phyloP scores from a whole-genome alignment of 2,329 filamentous ascomycete genomes.

The Fusarium sp. region DNA sequence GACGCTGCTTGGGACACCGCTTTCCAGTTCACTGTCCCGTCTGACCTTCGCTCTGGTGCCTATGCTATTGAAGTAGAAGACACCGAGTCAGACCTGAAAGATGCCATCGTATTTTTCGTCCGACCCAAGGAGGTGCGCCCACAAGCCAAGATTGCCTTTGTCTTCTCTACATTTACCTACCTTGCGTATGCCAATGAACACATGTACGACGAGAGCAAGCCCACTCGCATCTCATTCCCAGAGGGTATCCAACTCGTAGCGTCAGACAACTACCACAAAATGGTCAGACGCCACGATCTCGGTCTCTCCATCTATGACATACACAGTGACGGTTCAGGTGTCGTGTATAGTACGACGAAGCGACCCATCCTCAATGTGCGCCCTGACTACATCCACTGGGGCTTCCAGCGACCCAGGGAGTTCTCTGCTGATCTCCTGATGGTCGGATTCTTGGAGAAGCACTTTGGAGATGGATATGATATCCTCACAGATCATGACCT shows the following conservation, averaged over 20 bases:
- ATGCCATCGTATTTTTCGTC: slow-evolving; percentile 49
- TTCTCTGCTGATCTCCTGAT: background rate
- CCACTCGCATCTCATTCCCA: slow-evolving; percentile 38
- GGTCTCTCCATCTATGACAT: slow-evolving; percentile 53
- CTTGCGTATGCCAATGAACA: slow-evolving; percentile 54
- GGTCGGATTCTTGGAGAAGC: background rate
- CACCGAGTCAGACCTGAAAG: slow-evolving; percentile 16
- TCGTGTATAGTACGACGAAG: slow-evolving; percentile 45
- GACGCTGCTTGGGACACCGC: background rate
- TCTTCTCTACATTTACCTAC: slow-evolving; percentile 52
- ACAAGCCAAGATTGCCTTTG: slow-evolving; percentile 8
- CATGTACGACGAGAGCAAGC: slow-evolving; percentile 47
- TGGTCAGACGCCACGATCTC: slow-evolving; percentile 46
- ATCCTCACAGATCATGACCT: background rate
- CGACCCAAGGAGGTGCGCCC: slow-evolving; percentile 1
- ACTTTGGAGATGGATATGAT: background rate
- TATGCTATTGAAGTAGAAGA: background rate
- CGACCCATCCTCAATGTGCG: slow-evolving; percentile 53
- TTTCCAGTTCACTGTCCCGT: background rate
- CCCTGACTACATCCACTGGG: slow-evolving; percentile 52
- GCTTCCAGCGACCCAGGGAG: background rate
- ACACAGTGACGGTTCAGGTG: slow-evolving; percentile 51
- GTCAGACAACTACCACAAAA: slow-evolving; percentile 18
- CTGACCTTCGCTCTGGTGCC: background rate
- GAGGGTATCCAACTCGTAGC: slow-evolving; percentile 33